Percentiles rank a stretch among this genome's conserved stretches.
These are phyloP conservation scores for Rhodotorula sp. DNA, from an alignment of 1,284 basidiomycete genomes.

Conservation along the genomic window DNA sequence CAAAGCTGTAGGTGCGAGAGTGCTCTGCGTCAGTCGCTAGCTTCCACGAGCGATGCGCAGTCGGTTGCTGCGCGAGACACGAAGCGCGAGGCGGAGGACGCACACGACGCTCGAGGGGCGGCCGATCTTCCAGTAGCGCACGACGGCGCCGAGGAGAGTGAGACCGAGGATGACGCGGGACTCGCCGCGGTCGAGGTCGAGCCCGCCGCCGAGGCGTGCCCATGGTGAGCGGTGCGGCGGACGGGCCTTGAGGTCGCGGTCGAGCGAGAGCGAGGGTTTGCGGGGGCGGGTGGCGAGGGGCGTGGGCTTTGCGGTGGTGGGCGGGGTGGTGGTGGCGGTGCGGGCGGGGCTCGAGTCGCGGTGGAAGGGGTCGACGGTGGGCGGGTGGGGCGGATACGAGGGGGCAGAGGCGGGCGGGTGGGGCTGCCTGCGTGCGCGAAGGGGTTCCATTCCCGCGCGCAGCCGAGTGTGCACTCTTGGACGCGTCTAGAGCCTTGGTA, in stretches of 20 bases:
- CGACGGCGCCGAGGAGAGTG: slow-evolving; percentile 66
- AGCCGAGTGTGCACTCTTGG: too few species aligned
- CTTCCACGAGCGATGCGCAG: too few species aligned
- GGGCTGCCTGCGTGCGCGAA: too few species aligned
- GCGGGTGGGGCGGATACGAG: neutral
- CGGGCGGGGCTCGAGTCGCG: neutral
- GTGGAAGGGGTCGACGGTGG: neutral
- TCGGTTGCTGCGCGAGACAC: neutral
- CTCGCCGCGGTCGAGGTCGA: slow-evolving; percentile 34
- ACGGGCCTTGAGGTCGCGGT: neutral
- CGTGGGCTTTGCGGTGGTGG: neutral
- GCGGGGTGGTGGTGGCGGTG: neutral
- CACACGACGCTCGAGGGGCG: slow-evolving; percentile 85
- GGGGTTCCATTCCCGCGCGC: too few species aligned
- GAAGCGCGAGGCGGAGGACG: slow-evolving; percentile 50
- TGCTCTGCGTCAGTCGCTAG: neutral
- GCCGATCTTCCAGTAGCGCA: slow-evolving; percentile 76
- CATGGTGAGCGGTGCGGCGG: neutral
- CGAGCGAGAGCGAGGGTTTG: slow-evolving; percentile 2
- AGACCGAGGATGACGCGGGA: slow-evolving; percentile 49
- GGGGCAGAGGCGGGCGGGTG: too few species aligned
- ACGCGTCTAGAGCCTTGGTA: too few species aligned
- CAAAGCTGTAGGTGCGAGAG: slow-evolving; percentile 64
- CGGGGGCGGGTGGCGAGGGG: neutral
- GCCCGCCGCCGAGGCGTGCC: slow-evolving; percentile 30